phyloP scores from a whole-genome alignment of 192 early-diverging fungal genomes.

The Backusella morwellensis region DNA sequence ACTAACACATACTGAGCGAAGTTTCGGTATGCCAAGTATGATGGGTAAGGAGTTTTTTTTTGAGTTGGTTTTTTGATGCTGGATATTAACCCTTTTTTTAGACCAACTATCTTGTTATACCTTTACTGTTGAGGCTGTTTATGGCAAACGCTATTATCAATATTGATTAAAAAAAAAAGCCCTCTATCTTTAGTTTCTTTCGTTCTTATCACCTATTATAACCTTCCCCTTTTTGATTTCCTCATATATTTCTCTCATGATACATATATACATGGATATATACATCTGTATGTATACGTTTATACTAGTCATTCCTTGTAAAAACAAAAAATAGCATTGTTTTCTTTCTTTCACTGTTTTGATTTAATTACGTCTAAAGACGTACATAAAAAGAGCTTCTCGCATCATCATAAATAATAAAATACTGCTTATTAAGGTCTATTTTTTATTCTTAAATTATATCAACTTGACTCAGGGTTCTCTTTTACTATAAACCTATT shows the following conservation, averaged over 20 bases:
- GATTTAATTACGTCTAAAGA: background rate
- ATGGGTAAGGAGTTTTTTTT: background rate
- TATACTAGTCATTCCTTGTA: background rate
- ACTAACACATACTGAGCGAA: background rate
- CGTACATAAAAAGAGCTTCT: background rate
- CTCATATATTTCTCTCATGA: background rate
- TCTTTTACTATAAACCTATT: background rate
- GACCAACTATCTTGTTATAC: slow-evolving; percentile 9
- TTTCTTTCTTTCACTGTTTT: background rate
- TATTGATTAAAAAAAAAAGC: background rate
- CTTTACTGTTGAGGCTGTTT: slow-evolving; percentile 10
- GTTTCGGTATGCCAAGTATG: background rate
- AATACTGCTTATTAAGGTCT: background rate
- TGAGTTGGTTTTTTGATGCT: background rate
- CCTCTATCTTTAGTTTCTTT: background rate
- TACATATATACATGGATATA: background rate
- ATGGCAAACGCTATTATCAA: background rate
- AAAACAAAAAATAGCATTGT: background rate
- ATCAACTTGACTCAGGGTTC: background rate
- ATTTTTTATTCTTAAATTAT: background rate
- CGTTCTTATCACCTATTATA: background rate
- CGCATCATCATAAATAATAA: background rate
- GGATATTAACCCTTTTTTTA: background rate
- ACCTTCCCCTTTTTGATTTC: background rate
- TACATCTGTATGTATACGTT: background rate